These are phyloP conservation scores for Aureobasidium vineae DNA, from an alignment of 2,329 filamentous ascomycete genomes.

Conservation along the genomic window DNA sequence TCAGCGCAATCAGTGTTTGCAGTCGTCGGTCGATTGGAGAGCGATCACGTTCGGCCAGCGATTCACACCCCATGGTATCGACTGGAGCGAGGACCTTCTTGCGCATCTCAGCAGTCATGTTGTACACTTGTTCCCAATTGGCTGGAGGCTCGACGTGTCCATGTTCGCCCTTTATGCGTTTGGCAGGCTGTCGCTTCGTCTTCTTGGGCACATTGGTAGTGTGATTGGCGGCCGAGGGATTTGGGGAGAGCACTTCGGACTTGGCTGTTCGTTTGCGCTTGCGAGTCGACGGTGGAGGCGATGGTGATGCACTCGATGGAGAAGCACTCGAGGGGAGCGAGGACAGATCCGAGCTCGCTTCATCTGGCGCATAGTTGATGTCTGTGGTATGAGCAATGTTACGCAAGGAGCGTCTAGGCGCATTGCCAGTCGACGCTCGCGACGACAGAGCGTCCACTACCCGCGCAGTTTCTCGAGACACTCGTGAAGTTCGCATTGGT, in stretches of 20 bases:
- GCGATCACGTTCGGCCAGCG: constrained; percentile 58
- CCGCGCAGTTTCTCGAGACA: constrained; percentile 29
- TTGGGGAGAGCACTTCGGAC: constrained; percentile 24
- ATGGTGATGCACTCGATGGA: neutral
- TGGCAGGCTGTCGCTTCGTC: constrained; percentile 34
- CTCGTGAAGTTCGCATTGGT: constrained; percentile 28
- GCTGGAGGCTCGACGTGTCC: constrained; percentile 56
- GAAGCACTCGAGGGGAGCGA: constrained; percentile 11
- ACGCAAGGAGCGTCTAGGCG: constrained; percentile 32
- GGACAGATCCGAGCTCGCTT: constrained; percentile 23
- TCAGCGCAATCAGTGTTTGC: constrained; percentile 81
- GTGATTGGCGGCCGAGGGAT: constrained; percentile 16
- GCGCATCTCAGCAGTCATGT: constrained; percentile 73
- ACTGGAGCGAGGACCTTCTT: constrained; percentile 73
- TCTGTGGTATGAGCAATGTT: constrained; percentile 28
- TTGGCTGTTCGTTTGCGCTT: constrained; percentile 28
- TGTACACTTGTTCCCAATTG: constrained; percentile 83
- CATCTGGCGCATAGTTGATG: constrained; percentile 21
- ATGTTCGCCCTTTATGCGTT: constrained; percentile 38
- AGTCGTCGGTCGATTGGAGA: constrained; percentile 65
- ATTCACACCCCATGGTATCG: constrained; percentile 96
- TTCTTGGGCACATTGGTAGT: constrained; percentile 30
- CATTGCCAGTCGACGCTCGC: constrained; percentile 13
- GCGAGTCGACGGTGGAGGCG: constrained; percentile 13
- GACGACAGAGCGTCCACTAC: constrained; percentile 27